Percentiles rank a stretch among this genome's conserved stretches.
Conservation (phyloP, 2,329 filamentous ascomycete genomes). For the Colletotrichum tabaci region DNA sequence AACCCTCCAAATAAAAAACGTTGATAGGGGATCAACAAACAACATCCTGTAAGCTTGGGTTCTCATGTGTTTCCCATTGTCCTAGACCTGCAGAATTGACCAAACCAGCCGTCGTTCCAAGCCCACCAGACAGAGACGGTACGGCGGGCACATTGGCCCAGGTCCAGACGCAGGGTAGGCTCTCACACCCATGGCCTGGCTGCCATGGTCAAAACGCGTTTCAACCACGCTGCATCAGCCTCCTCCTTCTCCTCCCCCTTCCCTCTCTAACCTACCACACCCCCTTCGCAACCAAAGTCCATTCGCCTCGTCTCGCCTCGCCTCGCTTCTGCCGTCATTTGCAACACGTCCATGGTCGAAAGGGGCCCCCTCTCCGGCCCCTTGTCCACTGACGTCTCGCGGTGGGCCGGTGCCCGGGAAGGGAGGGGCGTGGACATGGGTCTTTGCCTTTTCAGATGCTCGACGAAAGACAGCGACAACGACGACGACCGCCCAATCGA, state of each 20-base stretch:
- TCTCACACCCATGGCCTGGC: constrained; percentile 35
- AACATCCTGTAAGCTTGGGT: constrained; percentile 25
- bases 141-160: constrained; percentile 3
- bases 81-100: constrained; percentile 9
- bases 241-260: constrained; percentile 14
- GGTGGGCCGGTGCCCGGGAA: neutral
- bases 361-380: constrained; percentile 5
- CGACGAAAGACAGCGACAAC: constrained; percentile 16
- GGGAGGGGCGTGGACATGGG: neutral
- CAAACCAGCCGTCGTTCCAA: neutral
- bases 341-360: constrained; percentile 4
- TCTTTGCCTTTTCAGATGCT: constrained; percentile 30
- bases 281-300: constrained; percentile 28
- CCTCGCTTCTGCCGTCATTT: constrained; percentile 3
- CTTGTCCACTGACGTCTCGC: constrained; percentile 24
- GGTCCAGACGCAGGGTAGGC: constrained; percentile 6
- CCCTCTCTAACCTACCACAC: neutral
- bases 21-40: neutral
- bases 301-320: constrained; percentile 15
- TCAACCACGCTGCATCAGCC: constrained; percentile 47
- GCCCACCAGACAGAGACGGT: neutral
- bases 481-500: constrained; percentile 42
- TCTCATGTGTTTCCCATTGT: constrained; percentile 20
- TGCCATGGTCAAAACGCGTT: constrained; percentile 50
- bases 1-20: too few relatives aligned